These are phyloP conservation scores for Carpinus fangiana DNA, from an alignment of 306 rosid species.

Conservation along the genomic window DNA sequence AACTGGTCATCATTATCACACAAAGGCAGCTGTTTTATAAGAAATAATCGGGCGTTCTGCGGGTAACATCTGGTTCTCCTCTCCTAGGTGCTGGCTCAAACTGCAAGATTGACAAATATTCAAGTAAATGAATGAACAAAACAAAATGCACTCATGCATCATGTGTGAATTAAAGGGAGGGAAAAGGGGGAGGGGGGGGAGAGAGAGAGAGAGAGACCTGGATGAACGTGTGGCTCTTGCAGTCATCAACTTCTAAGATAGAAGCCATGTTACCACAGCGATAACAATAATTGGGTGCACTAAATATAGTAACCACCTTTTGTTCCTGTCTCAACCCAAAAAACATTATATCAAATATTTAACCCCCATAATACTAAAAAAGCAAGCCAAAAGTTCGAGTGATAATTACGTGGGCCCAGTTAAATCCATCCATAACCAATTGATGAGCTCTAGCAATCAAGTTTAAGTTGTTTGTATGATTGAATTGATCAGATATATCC, in stretches of 20 bases:
- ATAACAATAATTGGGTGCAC: constrained; percentile 98
- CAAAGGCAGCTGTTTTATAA: constrained; percentile 50
- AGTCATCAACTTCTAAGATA: constrained; percentile 96
- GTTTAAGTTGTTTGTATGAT: constrained; percentile 87
- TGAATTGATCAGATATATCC: constrained; percentile 99
- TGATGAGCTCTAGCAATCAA: constrained; percentile 99
- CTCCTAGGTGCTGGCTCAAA: constrained; percentile 99
- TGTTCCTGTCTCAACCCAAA: constrained; percentile 78
- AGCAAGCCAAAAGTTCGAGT: constrained; percentile 20
- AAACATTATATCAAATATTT: constrained; percentile 24
- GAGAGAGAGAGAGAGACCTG: constrained; percentile 59
- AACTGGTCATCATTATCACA: constrained; percentile 20
- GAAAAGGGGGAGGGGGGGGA: not conserved
- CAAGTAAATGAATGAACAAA: constrained; percentile 25
- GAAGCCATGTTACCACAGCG: constrained; percentile 99
- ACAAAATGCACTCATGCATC: not conserved
- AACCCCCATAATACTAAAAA: constrained; percentile 14
- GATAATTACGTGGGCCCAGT: constrained; percentile 96
- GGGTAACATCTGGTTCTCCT: constrained; percentile 99
- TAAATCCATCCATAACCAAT: constrained; percentile 98
- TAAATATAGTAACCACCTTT: constrained; percentile 97
- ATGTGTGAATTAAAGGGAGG: constrained; percentile 10
- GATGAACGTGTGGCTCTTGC: constrained; percentile 90
- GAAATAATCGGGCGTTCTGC: constrained; percentile 99
- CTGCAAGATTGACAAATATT: constrained; percentile 41